Evolutionary conservation across 78 protist genomes (phyloP).

Genomic region (Polysphondylium violaceum): DNA sequence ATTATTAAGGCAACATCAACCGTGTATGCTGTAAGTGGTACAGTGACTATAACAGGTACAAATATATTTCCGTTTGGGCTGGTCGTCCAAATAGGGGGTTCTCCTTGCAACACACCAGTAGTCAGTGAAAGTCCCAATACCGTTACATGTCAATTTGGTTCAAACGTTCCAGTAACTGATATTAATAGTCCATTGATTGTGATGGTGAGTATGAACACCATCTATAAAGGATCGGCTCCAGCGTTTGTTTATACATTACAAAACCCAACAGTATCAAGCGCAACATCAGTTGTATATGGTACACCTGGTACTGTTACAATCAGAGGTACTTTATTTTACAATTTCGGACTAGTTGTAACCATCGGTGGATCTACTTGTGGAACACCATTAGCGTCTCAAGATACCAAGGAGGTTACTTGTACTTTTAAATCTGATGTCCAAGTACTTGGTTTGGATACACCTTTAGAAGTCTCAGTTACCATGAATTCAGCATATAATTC

Average conservation of each 20-base stretch:
- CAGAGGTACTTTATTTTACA: background rate
- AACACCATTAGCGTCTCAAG: background rate
- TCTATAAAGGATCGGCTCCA: too few species aligned
- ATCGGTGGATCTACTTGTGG: background rate
- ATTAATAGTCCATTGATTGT: background rate
- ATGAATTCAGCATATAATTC: background rate
- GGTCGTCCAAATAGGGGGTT: too few species aligned
- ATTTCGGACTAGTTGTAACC: background rate
- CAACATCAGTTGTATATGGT: background rate
- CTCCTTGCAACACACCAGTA: too few species aligned
- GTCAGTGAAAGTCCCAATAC: background rate
- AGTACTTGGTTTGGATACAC: background rate
- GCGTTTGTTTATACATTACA: background rate
- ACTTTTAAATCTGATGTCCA: background rate
- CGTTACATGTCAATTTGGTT: too few species aligned
- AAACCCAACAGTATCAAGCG: background rate
- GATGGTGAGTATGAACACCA: background rate
- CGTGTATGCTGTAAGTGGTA: too few species aligned
- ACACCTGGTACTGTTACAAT: background rate
- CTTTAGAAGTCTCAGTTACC: background rate
- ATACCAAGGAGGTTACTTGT: background rate
- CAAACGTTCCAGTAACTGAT: background rate
- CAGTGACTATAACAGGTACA: too few species aligned
- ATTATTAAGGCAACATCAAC: too few species aligned
- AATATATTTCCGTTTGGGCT: too few species aligned